Conservation (phyloP, 257 asterid genomes). For the Solanum tacnaense region DNA sequence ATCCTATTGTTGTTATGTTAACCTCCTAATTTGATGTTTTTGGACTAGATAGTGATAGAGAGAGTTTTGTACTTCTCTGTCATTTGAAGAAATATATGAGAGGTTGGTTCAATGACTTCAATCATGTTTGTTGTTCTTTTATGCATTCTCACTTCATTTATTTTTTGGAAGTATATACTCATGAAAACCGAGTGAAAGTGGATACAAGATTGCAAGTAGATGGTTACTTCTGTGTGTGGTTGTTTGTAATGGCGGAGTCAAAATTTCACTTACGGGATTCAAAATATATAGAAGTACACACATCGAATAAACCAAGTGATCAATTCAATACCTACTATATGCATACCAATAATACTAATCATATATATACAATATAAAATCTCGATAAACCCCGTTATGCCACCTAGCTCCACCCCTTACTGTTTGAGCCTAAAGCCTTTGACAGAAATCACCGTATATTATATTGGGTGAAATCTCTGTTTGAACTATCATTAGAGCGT, state of each 20-base stretch:
- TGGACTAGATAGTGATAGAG: not conserved
- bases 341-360: not conserved
- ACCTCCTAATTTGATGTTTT: not conserved
- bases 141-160: not conserved
- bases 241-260: not conserved
- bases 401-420: not conserved
- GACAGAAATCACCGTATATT: not conserved
- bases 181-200: not conserved
- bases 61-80: not conserved
- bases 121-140: not conserved
- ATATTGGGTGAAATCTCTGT: not conserved
- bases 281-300: not conserved
- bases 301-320: not conserved
- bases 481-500: not conserved
- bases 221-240: not conserved
- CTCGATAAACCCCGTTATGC: not conserved
- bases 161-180: not conserved
- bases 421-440: not conserved
- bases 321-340: not conserved
- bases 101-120: not conserved
- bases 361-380: too few species aligned
- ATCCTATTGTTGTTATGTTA: not conserved
- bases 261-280: not conserved
- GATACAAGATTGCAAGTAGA: not conserved
- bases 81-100: not conserved